These are phyloP conservation scores for Leccinum proliferum DNA, from an alignment of 1,284 basidiomycete species.

Conservation along the genomic window DNA sequence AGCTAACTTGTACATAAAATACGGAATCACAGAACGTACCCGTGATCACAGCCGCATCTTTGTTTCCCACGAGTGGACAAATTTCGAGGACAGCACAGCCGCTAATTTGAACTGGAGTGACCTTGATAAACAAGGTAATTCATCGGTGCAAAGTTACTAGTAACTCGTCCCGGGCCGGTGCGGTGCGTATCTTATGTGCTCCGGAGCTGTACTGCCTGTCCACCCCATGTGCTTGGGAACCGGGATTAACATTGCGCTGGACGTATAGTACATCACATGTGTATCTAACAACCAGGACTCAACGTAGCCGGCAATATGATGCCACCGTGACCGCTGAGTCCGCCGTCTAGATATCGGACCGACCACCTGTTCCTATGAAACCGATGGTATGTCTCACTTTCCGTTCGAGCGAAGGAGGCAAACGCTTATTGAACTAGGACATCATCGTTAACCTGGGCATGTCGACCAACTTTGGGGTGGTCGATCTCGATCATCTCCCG, in stretches of 20 bases:
- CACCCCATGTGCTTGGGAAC: no score
- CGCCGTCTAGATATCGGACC: constrained; percentile 49
- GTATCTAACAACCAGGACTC: constrained; percentile 48
- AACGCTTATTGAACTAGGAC: constrained; percentile 26
- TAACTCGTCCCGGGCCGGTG: no score
- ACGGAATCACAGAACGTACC: no score
- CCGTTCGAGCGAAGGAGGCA: not conserved
- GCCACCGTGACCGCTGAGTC: constrained; percentile 46
- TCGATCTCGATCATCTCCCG: constrained; percentile 50
- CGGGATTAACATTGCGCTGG: constrained; percentile 1
- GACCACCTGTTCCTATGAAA: constrained; percentile 63
- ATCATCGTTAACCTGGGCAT: constrained; percentile 53
- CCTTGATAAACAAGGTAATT: no score
- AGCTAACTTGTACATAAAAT: no score
- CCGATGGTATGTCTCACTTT: constrained; percentile 51
- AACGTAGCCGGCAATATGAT: constrained; percentile 42
- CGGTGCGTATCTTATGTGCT: no score
- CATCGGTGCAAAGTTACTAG: no score
- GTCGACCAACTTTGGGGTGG: constrained; percentile 48
- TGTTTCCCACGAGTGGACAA: no score
- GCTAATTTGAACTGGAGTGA: no score
- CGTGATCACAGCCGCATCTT: no score
- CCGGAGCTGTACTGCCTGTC: no score
- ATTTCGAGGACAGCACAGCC: no score
- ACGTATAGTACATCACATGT: constrained; percentile 64